Base-by-base conservation (phyloP, 106 monocot species). In the Dioscorea zingiberensis region DNA sequence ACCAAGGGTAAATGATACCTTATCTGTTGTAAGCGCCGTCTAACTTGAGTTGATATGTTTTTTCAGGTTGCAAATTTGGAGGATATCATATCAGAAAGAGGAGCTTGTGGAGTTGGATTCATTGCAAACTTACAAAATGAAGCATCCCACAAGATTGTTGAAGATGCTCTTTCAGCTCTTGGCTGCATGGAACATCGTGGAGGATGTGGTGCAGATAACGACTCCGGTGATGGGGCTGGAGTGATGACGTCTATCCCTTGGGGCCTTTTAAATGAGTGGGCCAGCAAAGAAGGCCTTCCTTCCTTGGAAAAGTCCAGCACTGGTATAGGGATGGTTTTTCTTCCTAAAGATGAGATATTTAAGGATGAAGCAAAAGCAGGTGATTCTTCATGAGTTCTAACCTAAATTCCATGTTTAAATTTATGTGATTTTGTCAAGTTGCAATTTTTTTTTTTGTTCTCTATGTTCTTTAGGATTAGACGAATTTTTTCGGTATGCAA, bases 41-140 rank as follows among this genome's bases (percentile, higher is more conserved):
- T 8, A 9, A 30, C 18, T 62, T n/a, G 17, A 16, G 2, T 62
- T 28, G 30, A 16, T 13, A 30, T 29, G 8, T 62, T 32, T 29
- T 32, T 48, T 45, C 69, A 95, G 97, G 92, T 81, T 53, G 92
- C 86, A 27, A 64, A 80, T 59, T 86, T 97, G 64, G 73, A 84
- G 54, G 88, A 97, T 47, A 97, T 97, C 48, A 44, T 92, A 68
- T 88, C 91, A 15, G 97, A 97, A 72, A 70, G 97, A 86, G 97
- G 97, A 71, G 97, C 97, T 60, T 97, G 97, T 86, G 97, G 97
- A n/a, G 97, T 97, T 71, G 97, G 97, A 16, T 97, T 97, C 60
- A 88, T 97, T 76, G 97, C 97, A 60, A 91, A 97, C 72, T 77
- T 97, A 74, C 74, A 70, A 62, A 92, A 97, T 83, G 77, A 86